Evolutionary conservation across 768 basidiomycete genomes (phyloP).

Genomic region (Auriscalpium vulgare): DNA sequence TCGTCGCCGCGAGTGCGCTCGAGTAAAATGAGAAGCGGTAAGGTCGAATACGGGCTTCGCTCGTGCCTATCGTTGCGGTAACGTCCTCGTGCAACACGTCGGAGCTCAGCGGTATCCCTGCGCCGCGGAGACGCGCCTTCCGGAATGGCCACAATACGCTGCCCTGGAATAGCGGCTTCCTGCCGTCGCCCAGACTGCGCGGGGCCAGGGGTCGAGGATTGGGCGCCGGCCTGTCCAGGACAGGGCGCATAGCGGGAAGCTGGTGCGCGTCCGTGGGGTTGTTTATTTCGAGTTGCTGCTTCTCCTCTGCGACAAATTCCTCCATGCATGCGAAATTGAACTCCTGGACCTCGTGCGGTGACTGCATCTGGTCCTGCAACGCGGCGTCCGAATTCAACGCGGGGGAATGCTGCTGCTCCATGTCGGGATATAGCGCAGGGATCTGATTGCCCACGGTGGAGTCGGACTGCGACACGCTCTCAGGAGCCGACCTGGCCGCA

Average conservation of each 20-base stretch:
- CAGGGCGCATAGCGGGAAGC: slow-evolving; percentile 42
- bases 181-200: slow-evolving; percentile 57
- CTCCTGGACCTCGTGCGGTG: slow-evolving; percentile 29
- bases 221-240: slow-evolving; percentile 49
- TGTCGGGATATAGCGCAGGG: too few species aligned
- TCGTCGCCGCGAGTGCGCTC: slow-evolving; percentile 86
- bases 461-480: too few species aligned
- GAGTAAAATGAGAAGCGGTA: slow-evolving; percentile 99
- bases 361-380: too few species aligned
- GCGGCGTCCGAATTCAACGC: too few species aligned
- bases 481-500: too few species aligned
- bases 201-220: slow-evolving; percentile 75
- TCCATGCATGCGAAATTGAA: slow-evolving; percentile 79
- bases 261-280: slow-evolving; percentile 26
- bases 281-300: slow-evolving; percentile 50
- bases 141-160: slow-evolving; percentile 35
- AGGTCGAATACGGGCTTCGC: slow-evolving; percentile 39
- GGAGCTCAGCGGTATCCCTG: slow-evolving; percentile 12
- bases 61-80: slow-evolving; percentile 31
- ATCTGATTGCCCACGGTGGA: too few species aligned
- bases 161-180: slow-evolving; percentile 85
- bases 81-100: slow-evolving; percentile 26
- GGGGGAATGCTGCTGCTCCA: too few species aligned
- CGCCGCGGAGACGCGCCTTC: slow-evolving; percentile 33
- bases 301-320: slow-evolving; percentile 65